phyloP scores from a whole-genome alignment of 441 rosid species.

The Kokia cookei region DNA sequence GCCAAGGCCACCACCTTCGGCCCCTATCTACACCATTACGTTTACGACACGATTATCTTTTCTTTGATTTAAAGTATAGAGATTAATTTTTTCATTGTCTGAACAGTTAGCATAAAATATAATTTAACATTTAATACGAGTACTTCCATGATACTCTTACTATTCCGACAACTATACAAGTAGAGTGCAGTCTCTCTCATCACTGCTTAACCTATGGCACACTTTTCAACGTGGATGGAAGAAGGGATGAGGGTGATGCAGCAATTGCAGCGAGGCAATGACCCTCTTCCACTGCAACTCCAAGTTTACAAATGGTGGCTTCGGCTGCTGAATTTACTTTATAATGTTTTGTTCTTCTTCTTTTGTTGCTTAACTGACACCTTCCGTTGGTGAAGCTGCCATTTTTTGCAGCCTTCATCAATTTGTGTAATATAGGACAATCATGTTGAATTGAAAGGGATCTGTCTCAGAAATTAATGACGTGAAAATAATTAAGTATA shows the following conservation, averaged over 20 bases:
- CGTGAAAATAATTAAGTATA: no score
- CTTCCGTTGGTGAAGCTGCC: not conserved
- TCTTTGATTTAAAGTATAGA: no score
- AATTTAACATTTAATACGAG: no score
- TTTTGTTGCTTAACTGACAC: conserved; percentile 2
- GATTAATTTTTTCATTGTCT: no score
- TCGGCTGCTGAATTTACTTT: not conserved
- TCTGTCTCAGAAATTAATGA: not conserved
- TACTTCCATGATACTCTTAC: no score
- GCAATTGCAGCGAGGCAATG: not conserved
- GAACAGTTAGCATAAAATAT: no score
- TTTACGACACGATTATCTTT: no score
- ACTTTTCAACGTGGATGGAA: conserved; percentile 29
- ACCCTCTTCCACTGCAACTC: not conserved
- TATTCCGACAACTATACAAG: no score
- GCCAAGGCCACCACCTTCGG: no score
- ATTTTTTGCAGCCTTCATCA: not conserved
- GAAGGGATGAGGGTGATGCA: conserved; percentile 13
- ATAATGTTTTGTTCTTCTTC: not conserved
- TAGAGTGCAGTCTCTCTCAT: not conserved
- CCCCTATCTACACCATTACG: no score
- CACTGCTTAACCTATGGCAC: conserved; percentile 24
- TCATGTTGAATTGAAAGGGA: not conserved
- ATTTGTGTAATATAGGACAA: not conserved
- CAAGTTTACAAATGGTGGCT: conserved; percentile 14